These are phyloP conservation scores for Pueraria montana DNA, from an alignment of 306 rosid genomes.

Conservation along the genomic window DNA sequence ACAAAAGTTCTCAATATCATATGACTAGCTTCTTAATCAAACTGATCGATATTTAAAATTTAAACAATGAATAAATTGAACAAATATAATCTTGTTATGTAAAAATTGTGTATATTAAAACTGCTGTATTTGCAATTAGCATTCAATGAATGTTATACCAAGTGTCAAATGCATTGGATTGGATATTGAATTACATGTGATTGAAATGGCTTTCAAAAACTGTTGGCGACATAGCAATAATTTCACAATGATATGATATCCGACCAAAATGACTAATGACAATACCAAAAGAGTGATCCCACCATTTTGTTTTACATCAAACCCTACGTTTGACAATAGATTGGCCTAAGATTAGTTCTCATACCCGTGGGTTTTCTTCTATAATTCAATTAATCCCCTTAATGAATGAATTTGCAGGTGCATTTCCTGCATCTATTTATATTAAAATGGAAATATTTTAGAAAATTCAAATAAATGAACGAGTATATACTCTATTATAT, in stretches of 20 bases:
- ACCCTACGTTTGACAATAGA: neutral
- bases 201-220: neutral
- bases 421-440: neutral
- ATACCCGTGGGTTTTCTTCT: neutral
- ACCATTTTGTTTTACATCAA: constrained; percentile 38
- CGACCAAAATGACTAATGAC: constrained; percentile 49
- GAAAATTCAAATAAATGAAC: too few species aligned
- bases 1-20: neutral
- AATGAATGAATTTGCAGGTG: neutral
- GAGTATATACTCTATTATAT: too few species aligned
- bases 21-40: neutral
- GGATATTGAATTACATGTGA: neutral
- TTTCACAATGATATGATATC: constrained; percentile 46
- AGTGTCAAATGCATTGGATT: constrained; percentile 27
- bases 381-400: neutral
- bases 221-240: constrained; percentile 40
- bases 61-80: neutral
- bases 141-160: constrained; percentile 25
- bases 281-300: constrained; percentile 41
- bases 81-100: neutral
- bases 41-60: neutral
- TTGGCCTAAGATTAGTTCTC: constrained; percentile 13
- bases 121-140: neutral
- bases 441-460: neutral
- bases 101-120: too few species aligned